Evolutionary conservation across 139 green algal species (phyloP).

Genomic region (Coccomyxa sp.): DNA sequence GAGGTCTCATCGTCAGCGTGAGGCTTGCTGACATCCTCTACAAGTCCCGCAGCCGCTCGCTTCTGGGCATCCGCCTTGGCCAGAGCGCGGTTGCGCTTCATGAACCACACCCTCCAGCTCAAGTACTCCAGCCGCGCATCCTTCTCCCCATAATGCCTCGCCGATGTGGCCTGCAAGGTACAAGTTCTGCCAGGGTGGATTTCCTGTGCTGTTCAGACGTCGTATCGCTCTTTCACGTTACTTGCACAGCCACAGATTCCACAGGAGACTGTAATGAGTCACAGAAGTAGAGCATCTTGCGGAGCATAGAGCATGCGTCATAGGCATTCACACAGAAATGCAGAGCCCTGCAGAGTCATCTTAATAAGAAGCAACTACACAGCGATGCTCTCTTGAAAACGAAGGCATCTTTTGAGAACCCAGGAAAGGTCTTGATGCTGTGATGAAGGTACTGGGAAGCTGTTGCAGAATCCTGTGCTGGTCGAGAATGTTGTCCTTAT

Average conservation of each 20-base stretch:
- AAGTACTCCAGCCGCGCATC: slow-evolving; percentile 79
- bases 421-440: too few species aligned
- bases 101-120: slow-evolving; percentile 80
- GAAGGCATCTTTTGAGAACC: too few species aligned
- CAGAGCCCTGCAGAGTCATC: too few species aligned
- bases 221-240: neutral
- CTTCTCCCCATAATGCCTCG: slow-evolving; percentile 41
- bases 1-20: slow-evolving; percentile 8
- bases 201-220: neutral
- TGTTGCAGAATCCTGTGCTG: too few species aligned
- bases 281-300: neutral
- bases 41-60: neutral
- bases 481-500: too few species aligned
- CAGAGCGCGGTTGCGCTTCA: slow-evolving; percentile 63
- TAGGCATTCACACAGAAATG: too few species aligned
- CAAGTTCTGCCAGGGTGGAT: neutral
- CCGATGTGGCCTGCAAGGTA: slow-evolving; percentile 38
- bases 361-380: too few species aligned
- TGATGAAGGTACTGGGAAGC: too few species aligned
- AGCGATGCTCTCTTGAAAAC: too few species aligned
- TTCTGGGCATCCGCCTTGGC: slow-evolving; percentile 2
- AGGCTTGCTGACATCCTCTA: slow-evolving; percentile 1
- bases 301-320: too few species aligned
- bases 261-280: neutral
- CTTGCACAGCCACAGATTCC: neutral